Conservation (phyloP, 2,329 filamentous ascomycete species). For the Scedosporium aurantiacum region DNA sequence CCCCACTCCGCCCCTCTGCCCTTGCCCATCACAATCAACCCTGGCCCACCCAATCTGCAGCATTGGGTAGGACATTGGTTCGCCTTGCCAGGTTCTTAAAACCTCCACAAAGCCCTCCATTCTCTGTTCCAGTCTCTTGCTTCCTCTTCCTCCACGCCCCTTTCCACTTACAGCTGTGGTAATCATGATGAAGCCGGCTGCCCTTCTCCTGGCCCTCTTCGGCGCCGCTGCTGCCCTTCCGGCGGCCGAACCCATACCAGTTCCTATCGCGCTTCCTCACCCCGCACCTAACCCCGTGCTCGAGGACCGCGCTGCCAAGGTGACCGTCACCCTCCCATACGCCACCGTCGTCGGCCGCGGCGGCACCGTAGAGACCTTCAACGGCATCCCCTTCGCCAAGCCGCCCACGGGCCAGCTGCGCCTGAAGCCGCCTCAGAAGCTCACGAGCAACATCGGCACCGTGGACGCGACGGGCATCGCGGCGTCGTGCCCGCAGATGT, state of each 20-base stretch:
- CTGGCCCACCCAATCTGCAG: not conserved
- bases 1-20: not conserved
- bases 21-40: not conserved
- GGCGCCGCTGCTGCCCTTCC: slow-evolving; percentile 3
- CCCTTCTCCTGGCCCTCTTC: not conserved
- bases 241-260: not conserved
- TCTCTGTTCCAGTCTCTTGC: not conserved
- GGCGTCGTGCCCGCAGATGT: slow-evolving; percentile 48
- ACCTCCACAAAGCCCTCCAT: not conserved
- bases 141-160: not conserved
- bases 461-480: slow-evolving; percentile 37
- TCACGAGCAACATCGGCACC: slow-evolving; percentile 37
- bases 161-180: not conserved
- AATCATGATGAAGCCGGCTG: not conserved
- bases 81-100: not conserved
- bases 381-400: slow-evolving; percentile 53
- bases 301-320: slow-evolving; percentile 3
- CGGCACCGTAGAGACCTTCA: slow-evolving; percentile 42
- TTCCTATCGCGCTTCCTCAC: not conserved
- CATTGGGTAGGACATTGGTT: not conserved
- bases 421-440: slow-evolving; percentile 45
- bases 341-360: slow-evolving; percentile 15
- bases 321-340: slow-evolving; percentile 12
- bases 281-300: not conserved
- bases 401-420: slow-evolving; percentile 46